These are phyloP conservation scores for Conringia planisiliqua DNA, from an alignment of 345 rosid genomes.

Conservation along the genomic window DNA sequence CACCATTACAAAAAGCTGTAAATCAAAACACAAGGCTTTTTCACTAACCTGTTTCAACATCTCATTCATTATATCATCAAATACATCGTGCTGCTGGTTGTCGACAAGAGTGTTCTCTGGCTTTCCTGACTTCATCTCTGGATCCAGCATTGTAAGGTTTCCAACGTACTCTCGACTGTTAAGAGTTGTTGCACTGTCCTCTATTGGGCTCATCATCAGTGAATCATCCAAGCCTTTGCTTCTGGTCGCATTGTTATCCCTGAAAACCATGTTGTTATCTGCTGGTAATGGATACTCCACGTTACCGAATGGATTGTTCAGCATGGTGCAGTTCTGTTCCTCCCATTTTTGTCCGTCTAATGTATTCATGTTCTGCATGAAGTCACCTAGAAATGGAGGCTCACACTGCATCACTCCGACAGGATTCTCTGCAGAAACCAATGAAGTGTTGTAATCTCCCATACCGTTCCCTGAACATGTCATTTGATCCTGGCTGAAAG, in stretches of 20 bases:
- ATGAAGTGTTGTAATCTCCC: conserved; percentile 40
- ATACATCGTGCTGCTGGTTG: conserved; percentile 48
- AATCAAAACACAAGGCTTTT: neutral
- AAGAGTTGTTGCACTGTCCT: conserved; percentile 29
- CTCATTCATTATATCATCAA: conserved; percentile 67
- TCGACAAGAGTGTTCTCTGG: conserved; percentile 39
- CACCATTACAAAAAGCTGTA: neutral
- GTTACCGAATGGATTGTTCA: conserved; percentile 35
- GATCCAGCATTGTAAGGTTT: conserved; percentile 34
- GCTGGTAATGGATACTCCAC: conserved; percentile 26
- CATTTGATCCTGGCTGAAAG: conserved; percentile 41
- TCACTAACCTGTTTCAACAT: conserved; percentile 58
- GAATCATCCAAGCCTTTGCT: conserved; percentile 40
- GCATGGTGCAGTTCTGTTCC: conserved; percentile 38
- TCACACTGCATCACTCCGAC: conserved; percentile 50
- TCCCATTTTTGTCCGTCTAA: conserved; percentile 48
- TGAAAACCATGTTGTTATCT: conserved; percentile 13
- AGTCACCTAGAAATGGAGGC: conserved; percentile 40
- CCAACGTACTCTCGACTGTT: conserved; percentile 35
- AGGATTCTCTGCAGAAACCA: conserved; percentile 37
- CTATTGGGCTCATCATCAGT: conserved; percentile 36
- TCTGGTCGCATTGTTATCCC: conserved; percentile 1
- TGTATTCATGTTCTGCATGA: conserved; percentile 39
- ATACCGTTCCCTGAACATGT: conserved; percentile 31
- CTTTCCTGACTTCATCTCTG: conserved; percentile 43